Conservation (phyloP, 2,329 filamentous ascomycete species). For the Aspergillus floridensis region DNA sequence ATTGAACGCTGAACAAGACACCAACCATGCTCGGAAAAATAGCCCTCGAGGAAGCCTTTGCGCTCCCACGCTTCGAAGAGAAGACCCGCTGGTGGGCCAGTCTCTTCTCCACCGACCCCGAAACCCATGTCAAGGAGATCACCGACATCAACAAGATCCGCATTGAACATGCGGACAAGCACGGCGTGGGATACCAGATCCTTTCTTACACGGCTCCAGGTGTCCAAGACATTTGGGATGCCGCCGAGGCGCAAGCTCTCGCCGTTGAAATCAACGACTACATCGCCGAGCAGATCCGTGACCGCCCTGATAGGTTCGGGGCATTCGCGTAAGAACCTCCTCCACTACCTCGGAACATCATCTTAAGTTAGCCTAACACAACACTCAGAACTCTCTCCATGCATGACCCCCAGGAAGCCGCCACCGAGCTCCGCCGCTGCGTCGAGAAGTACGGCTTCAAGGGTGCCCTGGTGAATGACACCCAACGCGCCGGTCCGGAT, state of each 20-base stretch:
- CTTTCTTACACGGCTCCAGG: constrained; percentile 51
- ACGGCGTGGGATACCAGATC: constrained; percentile 50
- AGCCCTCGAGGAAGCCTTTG: constrained; percentile 62
- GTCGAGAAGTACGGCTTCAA: constrained; percentile 61
- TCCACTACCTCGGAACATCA: neutral
- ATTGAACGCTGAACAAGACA: neutral
- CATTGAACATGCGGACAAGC: constrained; percentile 44
- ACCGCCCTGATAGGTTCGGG: constrained; percentile 43
- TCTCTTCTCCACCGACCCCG: constrained; percentile 58
- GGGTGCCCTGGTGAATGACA: constrained; percentile 62
- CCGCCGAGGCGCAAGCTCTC: constrained; percentile 43
- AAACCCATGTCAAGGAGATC: constrained; percentile 59
- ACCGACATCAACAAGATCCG: constrained; percentile 46
- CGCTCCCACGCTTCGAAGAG: constrained; percentile 57
- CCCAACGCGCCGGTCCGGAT: constrained; percentile 57
- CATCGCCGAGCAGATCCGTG: constrained; percentile 44
- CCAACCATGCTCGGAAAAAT: constrained; percentile 58
- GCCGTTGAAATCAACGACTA: constrained; percentile 50
- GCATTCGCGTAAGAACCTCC: constrained; percentile 39
- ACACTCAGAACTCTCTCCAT: constrained; percentile 35
- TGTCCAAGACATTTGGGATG: constrained; percentile 48
- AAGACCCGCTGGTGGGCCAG: constrained; percentile 61
- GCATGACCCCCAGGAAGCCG: constrained; percentile 42
- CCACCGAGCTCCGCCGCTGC: constrained; percentile 44
- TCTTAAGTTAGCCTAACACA: constrained; percentile 1